Evolutionary conservation across 139 green algal genomes (phyloP).

Genomic region (Asterochloris sp.): DNA sequence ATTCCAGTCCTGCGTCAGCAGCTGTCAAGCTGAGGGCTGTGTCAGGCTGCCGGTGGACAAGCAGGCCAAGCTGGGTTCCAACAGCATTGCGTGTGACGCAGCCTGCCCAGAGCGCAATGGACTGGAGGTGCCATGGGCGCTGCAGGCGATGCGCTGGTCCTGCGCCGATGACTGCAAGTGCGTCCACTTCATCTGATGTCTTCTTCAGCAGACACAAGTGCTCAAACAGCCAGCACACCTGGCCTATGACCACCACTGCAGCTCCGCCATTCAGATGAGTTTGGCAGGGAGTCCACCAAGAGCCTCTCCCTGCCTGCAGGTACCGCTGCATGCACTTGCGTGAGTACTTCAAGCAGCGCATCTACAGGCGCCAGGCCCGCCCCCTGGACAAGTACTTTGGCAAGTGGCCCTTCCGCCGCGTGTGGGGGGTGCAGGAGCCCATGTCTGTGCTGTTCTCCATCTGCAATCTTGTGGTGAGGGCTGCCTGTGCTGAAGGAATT

Average conservation of each 20-base stretch:
- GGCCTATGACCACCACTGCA: neutral
- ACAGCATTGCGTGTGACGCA: neutral
- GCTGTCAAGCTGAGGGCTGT: conserved; percentile 12
- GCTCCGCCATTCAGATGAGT: neutral
- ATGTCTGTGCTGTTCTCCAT: conserved; percentile 69
- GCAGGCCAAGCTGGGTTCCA: neutral
- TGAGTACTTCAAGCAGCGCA: conserved; percentile 22
- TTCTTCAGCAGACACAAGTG: neutral
- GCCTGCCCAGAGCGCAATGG: conserved; percentile 10
- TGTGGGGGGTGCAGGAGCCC: conserved; percentile 51
- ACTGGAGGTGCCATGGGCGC: neutral
- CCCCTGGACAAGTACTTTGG: conserved; percentile 72
- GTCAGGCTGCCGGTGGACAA: neutral
- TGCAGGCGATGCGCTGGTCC: conserved; percentile 39
- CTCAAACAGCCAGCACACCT: neutral
- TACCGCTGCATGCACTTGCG: conserved; percentile 78
- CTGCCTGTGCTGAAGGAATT: conserved; percentile 56
- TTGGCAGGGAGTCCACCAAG: neutral
- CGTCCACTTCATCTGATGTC: neutral
- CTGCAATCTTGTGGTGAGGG: conserved; percentile 52
- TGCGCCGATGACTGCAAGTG: conserved; percentile 58
- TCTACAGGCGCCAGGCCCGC: neutral
- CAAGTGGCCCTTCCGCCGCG: conserved; percentile 84
- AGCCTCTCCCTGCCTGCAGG: neutral
- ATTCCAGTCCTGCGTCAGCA: conserved; percentile 4